Evolutionary conservation across 768 basidiomycete genomes (phyloP).

Genomic region (Tulasnella sp.): DNA sequence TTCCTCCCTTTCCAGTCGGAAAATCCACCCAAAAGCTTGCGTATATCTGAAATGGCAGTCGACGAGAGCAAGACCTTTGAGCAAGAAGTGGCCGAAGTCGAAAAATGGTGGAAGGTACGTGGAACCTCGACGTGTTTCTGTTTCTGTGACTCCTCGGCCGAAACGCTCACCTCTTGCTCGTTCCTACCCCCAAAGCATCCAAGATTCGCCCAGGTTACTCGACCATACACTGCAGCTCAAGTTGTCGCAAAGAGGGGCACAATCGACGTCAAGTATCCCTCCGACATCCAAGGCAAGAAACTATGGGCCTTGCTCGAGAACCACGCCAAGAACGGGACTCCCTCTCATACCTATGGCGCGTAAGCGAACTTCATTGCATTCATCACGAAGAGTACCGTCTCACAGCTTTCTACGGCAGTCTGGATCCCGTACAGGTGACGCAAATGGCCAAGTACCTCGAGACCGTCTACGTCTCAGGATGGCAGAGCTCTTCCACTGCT

Average conservation of each 20-base stretch:
- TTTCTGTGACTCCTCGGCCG: constrained; percentile 1
- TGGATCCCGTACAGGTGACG: constrained; percentile 96
- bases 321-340: constrained; percentile 75
- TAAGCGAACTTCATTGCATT: constrained; percentile 54
- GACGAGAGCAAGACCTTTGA: constrained; percentile 61
- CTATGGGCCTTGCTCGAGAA: constrained; percentile 73
- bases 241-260: constrained; percentile 95
- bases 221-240: constrained; percentile 91
- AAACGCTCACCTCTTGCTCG: constrained; percentile 14
- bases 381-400: not conserved
- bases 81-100: constrained; percentile 80
- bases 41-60: constrained; percentile 36
- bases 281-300: constrained; percentile 83
- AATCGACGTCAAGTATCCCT: constrained; percentile 82
- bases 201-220: constrained; percentile 82
- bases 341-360: constrained; percentile 98
- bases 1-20: not conserved
- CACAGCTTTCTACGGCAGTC: constrained; percentile 52
- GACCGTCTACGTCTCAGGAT: constrained; percentile 96
- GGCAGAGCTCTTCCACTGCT: constrained; percentile 71
- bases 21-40: not conserved
- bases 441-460: constrained; percentile 98
- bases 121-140: not conserved
- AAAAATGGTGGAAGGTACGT: constrained; percentile 90
- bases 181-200: constrained; percentile 59